A percentile compares a stretch with the other conserved stretches of the same genome.
Conservation (phyloP, 2,329 filamentous ascomycete genomes). For the Aspergillus viridinutans region DNA sequence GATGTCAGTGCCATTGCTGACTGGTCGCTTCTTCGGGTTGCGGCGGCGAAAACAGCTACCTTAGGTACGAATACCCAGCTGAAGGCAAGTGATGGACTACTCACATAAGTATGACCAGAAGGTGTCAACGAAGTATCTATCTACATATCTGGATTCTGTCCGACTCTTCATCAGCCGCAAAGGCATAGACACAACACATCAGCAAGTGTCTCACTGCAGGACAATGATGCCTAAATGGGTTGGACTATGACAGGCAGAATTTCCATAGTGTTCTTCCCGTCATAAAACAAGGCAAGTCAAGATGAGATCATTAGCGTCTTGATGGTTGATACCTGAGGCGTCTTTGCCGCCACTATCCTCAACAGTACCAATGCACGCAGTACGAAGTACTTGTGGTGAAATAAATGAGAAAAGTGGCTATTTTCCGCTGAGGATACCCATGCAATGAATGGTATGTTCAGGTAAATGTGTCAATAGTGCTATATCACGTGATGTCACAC, state of each 20-base stretch:
- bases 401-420: background rate
- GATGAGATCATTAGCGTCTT: background rate
- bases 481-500: background rate
- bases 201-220: background rate
- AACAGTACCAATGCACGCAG: no score
- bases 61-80: background rate
- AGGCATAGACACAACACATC: background rate
- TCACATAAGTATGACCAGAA: no score
- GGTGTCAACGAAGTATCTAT: background rate
- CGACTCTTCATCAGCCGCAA: background rate
- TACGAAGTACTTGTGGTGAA: background rate
- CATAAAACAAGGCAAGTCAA: background rate
- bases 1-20: background rate
- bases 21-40: background rate
- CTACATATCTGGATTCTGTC: background rate
- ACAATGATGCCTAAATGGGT: background rate
- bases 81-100: background rate
- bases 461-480: background rate
- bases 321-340: background rate
- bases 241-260: background rate
- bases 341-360: background rate
- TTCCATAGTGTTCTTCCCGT: background rate
- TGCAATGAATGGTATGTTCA: background rate
- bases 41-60: background rate
- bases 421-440: background rate